phyloP scores from a whole-genome alignment of 495 filamentous ascomycete species.

The Hypoxylon trugodes region DNA sequence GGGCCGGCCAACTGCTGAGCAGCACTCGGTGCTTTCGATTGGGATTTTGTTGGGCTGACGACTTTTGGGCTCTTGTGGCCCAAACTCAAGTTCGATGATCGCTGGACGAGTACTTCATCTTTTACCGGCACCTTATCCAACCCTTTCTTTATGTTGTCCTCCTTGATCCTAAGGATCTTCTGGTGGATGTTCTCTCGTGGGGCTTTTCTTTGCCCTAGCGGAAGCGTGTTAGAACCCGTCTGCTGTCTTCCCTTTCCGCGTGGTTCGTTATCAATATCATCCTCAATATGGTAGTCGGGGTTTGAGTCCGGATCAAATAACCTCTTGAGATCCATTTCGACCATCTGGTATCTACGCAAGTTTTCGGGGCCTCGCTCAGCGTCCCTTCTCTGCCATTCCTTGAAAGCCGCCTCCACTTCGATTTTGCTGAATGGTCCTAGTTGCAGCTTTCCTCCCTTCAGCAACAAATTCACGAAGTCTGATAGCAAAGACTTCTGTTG shows the following conservation, averaged over 20 bases:
- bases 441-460: constrained; percentile 8
- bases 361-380: constrained; percentile 24
- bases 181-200: constrained; percentile 1
- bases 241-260: constrained; percentile 1
- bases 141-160: neutral
- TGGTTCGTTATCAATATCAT: neutral
- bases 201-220: constrained; percentile 7
- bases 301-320: constrained; percentile 1
- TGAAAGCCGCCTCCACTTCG: constrained; percentile 34
- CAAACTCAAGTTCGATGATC: neutral
- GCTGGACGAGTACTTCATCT: neutral
- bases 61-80: neutral
- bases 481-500: constrained; percentile 32
- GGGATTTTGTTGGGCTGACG: neutral
- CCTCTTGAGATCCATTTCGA: constrained; percentile 31
- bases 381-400: constrained; percentile 41
- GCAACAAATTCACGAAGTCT: constrained; percentile 27
- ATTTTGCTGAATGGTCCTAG: constrained; percentile 14
- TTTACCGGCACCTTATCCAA: neutral
- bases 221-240: constrained; percentile 16
- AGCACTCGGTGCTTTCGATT: neutral
- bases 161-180: neutral
- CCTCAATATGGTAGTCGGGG: neutral
- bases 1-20: neutral
- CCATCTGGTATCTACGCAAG: constrained; percentile 40